Evolutionary conservation across 2,329 filamentous ascomycete species (phyloP).

Genomic region (Cladosporium sp.): DNA sequence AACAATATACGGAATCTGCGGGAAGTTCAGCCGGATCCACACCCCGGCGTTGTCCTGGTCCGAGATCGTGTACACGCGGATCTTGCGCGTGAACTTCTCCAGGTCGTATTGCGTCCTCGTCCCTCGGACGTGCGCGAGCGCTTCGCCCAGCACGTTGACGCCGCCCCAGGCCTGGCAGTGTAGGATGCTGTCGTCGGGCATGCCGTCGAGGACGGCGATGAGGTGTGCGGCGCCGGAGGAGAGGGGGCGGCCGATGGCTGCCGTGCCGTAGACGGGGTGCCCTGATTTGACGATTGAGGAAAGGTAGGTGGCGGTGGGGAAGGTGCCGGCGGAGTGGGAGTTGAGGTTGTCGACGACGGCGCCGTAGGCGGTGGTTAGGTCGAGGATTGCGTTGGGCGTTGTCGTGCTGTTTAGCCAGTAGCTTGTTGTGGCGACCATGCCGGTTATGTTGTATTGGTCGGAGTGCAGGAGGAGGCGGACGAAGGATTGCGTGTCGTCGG

Average conservation of each 20-base stretch:
- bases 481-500: slow-evolving; percentile 25
- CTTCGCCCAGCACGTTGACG: slow-evolving; percentile 46
- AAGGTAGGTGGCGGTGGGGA: slow-evolving; percentile 19
- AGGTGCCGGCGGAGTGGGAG: slow-evolving; percentile 30
- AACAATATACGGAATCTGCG: slow-evolving; percentile 51
- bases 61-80: slow-evolving; percentile 51
- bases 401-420: slow-evolving; percentile 23
- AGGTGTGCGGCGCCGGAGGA: slow-evolving; percentile 19
- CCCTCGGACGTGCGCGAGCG: slow-evolving; percentile 34
- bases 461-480: slow-evolving; percentile 21
- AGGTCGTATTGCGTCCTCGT: slow-evolving; percentile 28
- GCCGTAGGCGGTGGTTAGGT: slow-evolving; percentile 25
- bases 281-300: slow-evolving; percentile 29
- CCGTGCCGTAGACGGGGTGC: slow-evolving; percentile 34
- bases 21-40: slow-evolving; percentile 51
- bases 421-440: slow-evolving; percentile 20
- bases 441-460: slow-evolving; percentile 22
- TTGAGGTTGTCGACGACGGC: slow-evolving; percentile 38
- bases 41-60: slow-evolving; percentile 54
- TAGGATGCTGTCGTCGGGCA: slow-evolving; percentile 33
- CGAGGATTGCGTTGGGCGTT: slow-evolving; percentile 22
- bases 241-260: slow-evolving; percentile 26
- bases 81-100: slow-evolving; percentile 33
- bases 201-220: slow-evolving; percentile 19
- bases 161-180: slow-evolving; percentile 48